Evolutionary conservation across 306 rosid genomes (phyloP).

Genomic region (Carpinus fangiana): DNA sequence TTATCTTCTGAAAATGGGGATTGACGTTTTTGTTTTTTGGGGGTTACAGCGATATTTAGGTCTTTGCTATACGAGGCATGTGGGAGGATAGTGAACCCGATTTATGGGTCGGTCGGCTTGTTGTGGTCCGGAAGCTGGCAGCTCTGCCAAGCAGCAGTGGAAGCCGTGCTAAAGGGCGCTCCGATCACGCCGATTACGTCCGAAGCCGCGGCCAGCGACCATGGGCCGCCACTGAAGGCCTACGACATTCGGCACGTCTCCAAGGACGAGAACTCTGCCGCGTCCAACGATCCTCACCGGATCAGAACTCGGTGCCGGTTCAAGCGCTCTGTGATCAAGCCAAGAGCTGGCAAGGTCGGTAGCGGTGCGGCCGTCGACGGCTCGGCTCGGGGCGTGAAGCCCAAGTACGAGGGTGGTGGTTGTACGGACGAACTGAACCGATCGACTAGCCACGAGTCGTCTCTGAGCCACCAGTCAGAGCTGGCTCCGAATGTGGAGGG

Average conservation of each 20-base stretch:
- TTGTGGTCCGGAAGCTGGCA: conserved; percentile 98
- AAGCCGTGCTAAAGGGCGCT: conserved; percentile 79
- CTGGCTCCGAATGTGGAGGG: conserved; percentile 49
- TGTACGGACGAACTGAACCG: conserved; percentile 49
- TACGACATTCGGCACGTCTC: conserved; percentile 93
- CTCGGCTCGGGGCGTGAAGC: conserved; percentile 8
- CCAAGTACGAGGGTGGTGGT: conserved; percentile 20
- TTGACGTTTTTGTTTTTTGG: not conserved
- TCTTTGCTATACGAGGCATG: conserved; percentile 91
- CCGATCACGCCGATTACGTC: conserved; percentile 84
- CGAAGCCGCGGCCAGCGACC: conserved; percentile 66
- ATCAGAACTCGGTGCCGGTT: conserved; percentile 68
- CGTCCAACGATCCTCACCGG: conserved; percentile 42
- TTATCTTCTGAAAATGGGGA: not conserved
- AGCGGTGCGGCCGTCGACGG: not conserved
- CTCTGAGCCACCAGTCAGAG: conserved; percentile 87
- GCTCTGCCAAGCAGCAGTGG: conserved; percentile 91
- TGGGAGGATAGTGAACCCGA: conserved; percentile 92
- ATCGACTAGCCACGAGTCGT: conserved; percentile 79
- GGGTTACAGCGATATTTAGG: conserved; percentile 71
- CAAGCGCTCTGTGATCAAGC: conserved; percentile 48
- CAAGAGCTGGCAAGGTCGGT: conserved; percentile 37
- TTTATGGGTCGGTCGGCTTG: conserved; percentile 93
- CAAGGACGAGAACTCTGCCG: conserved; percentile 81
- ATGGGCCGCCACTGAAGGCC: conserved; percentile 85